Evolutionary conservation across 352 stramenopile genomes (phyloP).

Genomic region (Phytophthora brassicae): DNA sequence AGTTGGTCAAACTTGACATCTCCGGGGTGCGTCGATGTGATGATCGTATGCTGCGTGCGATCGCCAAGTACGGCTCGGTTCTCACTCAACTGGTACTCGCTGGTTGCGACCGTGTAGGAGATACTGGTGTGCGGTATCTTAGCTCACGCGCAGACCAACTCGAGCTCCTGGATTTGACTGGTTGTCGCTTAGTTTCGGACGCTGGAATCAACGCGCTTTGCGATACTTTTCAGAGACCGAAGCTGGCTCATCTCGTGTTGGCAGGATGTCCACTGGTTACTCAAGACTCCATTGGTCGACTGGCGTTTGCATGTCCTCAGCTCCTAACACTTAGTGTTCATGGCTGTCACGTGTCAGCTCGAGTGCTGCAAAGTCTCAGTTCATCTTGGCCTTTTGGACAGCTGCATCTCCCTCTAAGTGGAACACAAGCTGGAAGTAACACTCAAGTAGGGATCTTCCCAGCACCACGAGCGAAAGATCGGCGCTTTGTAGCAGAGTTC

Average conservation of each 20-base stretch:
- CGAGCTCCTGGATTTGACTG: slow-evolving; percentile 62
- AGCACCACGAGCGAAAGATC: slow-evolving; percentile 63
- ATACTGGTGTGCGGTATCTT: slow-evolving; percentile 57
- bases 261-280: slow-evolving; percentile 60
- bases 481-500: slow-evolving; percentile 59
- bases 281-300: slow-evolving; percentile 57
- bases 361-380: slow-evolving; percentile 60
- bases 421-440: slow-evolving; percentile 14
- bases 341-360: slow-evolving; percentile 61
- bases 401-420: slow-evolving; percentile 38
- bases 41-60: slow-evolving; percentile 60
- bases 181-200: slow-evolving; percentile 58
- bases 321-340: slow-evolving; percentile 70
- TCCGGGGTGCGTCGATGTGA: slow-evolving; percentile 55
- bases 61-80: slow-evolving; percentile 32
- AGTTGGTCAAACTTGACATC: slow-evolving; percentile 52
- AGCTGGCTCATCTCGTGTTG: slow-evolving; percentile 59
- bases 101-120: slow-evolving; percentile 64
- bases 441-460: slow-evolving; percentile 68
- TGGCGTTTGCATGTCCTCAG: slow-evolving; percentile 65
- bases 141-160: slow-evolving; percentile 53
- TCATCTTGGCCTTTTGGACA: slow-evolving; percentile 68
- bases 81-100: slow-evolving; percentile 57
- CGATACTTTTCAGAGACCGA: slow-evolving; percentile 54
- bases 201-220: slow-evolving; percentile 50